phyloP scores from a whole-genome alignment of 2,329 filamentous ascomycete genomes.

The Paramyrothecium roridum region DNA sequence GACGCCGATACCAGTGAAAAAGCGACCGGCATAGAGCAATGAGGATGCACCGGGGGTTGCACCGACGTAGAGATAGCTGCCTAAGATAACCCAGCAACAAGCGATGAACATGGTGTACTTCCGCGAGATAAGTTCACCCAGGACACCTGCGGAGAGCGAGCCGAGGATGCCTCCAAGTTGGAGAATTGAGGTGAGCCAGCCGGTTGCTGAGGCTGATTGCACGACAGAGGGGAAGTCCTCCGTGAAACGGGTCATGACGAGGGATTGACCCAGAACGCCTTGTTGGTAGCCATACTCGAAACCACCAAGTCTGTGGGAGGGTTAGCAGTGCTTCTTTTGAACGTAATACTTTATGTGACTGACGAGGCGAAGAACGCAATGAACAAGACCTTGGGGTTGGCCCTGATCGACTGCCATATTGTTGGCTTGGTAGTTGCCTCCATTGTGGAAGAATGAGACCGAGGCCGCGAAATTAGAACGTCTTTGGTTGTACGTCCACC shows the following conservation, averaged over 20 bases:
- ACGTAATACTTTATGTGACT: slow-evolving; percentile 8
- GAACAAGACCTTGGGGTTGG: slow-evolving; percentile 33
- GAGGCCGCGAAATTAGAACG: no score
- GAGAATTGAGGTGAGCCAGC: slow-evolving; percentile 49
- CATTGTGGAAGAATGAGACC: no score
- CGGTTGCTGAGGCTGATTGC: slow-evolving; percentile 40
- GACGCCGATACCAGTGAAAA: slow-evolving; percentile 47
- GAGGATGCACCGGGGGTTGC: slow-evolving; percentile 33
- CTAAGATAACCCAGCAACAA: slow-evolving; percentile 42
- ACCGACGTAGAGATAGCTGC: slow-evolving; percentile 41
- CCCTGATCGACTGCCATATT: slow-evolving; percentile 23
- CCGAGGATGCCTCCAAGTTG: slow-evolving; percentile 48
- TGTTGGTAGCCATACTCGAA: slow-evolving; percentile 49
- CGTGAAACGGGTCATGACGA: slow-evolving; percentile 50
- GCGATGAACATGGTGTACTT: slow-evolving; percentile 51
- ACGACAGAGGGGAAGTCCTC: slow-evolving; percentile 46
- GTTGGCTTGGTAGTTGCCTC: slow-evolving; percentile 5
- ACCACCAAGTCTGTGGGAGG: background rate
- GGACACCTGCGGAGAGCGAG: slow-evolving; percentile 42
- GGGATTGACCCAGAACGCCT: slow-evolving; percentile 49
- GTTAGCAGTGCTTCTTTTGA: no score
- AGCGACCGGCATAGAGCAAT: slow-evolving; percentile 44
- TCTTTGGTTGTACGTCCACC: no score
- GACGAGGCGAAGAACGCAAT: slow-evolving; percentile 37
- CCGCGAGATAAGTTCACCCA: slow-evolving; percentile 45